Evolutionary conservation across 345 rosid genomes (phyloP).

Genomic region (Iberis pinnata): DNA sequence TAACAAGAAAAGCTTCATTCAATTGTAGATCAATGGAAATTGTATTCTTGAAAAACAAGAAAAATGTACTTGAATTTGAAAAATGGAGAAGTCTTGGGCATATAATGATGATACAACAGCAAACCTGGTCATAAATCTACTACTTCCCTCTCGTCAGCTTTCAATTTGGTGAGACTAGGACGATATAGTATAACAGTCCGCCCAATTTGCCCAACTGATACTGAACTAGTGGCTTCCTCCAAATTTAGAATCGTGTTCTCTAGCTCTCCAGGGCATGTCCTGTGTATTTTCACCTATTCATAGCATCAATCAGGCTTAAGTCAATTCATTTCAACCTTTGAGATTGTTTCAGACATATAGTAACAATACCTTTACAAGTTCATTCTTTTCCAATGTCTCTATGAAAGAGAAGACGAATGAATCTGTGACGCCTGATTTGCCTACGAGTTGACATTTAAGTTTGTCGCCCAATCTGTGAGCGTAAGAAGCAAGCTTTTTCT

Average conservation of each 20-base stretch:
- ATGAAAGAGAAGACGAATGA: slow-evolving; percentile 53
- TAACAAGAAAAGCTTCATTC: slow-evolving; percentile 8
- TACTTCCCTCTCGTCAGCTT: slow-evolving; percentile 64
- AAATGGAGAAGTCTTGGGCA: no score
- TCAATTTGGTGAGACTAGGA: slow-evolving; percentile 72
- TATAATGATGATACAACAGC: no score
- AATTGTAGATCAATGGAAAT: slow-evolving; percentile 12
- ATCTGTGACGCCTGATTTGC: slow-evolving; percentile 77
- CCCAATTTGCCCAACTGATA: slow-evolving; percentile 71
- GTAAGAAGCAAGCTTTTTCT: slow-evolving; percentile 75
- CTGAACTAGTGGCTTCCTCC: slow-evolving; percentile 70
- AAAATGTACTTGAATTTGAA: neutral
- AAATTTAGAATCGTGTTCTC: slow-evolving; percentile 61
- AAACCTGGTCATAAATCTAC: no score
- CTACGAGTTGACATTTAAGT: slow-evolving; percentile 67
- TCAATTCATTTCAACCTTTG: no score
- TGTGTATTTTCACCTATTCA: slow-evolving; percentile 65
- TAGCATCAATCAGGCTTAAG: neutral
- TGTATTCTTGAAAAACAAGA: slow-evolving; percentile 7
- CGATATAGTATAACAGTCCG: slow-evolving; percentile 66
- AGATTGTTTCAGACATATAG: no score
- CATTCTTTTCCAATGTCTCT: slow-evolving; percentile 74
- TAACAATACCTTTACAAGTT: slow-evolving; percentile 66
- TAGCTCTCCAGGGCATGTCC: slow-evolving; percentile 78
- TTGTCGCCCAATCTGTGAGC: slow-evolving; percentile 73